Percentiles rank a stretch among this genome's conserved stretches.
These are phyloP conservation scores for Cercospora sp. DNA, from an alignment of 2,329 filamentous ascomycete genomes.

Conservation along the genomic window DNA sequence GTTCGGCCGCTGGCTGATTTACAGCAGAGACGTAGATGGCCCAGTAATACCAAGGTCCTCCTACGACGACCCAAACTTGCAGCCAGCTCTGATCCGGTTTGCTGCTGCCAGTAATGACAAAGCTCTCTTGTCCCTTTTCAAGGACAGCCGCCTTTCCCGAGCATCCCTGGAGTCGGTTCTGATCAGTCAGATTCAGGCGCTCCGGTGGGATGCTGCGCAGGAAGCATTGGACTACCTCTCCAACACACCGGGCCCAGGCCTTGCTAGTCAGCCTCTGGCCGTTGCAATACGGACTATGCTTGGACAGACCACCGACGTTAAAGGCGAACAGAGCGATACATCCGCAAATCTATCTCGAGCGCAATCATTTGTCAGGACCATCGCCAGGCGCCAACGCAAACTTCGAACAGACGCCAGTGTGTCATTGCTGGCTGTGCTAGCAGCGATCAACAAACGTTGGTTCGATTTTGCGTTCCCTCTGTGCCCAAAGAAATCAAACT, in stretches of 20 bases:
- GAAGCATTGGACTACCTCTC: slow-evolving; percentile 39
- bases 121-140: slow-evolving; percentile 35
- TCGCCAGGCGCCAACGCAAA: background rate
- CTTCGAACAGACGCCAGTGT: background rate
- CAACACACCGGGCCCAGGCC: slow-evolving; percentile 22
- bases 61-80: slow-evolving; percentile 52
- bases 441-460: slow-evolving; percentile 24
- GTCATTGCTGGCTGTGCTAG: slow-evolving; percentile 26
- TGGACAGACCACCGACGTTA: background rate
- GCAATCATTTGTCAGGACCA: slow-evolving; percentile 16
- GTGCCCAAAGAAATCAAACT: slow-evolving; percentile 1
- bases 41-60: slow-evolving; percentile 51
- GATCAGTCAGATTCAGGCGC: slow-evolving; percentile 46
- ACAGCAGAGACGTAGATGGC: slow-evolving; percentile 55
- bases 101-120: slow-evolving; percentile 53
- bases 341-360: slow-evolving; percentile 11
- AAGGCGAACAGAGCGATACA: background rate
- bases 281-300: slow-evolving; percentile 20
- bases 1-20: slow-evolving; percentile 57
- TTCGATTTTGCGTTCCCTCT: slow-evolving; percentile 20
- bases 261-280: slow-evolving; percentile 18
- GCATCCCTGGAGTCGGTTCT: slow-evolving; percentile 40
- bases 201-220: slow-evolving; percentile 45
- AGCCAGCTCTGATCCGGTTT: slow-evolving; percentile 57
- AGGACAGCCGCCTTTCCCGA: slow-evolving; percentile 7